Conservation (phyloP, 2,329 filamentous ascomycete species). For the Beauveria rudraprayagi region DNA sequence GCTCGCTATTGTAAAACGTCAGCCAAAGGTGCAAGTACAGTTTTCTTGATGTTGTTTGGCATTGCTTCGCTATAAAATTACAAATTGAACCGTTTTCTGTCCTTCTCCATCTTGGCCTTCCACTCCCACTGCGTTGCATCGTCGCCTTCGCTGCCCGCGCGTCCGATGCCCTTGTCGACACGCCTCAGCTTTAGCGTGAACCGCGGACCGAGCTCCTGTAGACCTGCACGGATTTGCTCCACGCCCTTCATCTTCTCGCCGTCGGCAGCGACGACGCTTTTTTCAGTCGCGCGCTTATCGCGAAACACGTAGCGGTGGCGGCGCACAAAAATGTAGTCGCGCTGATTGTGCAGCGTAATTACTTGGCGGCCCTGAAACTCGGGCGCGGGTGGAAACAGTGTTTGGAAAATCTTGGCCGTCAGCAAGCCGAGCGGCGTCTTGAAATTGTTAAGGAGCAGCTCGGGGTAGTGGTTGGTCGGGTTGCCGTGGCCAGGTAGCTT, state of each 20-base stretch:
- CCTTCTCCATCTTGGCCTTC: constrained; percentile 93
- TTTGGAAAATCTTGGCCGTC: constrained; percentile 70
- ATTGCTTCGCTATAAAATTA: constrained; percentile 32
- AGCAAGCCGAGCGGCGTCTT: constrained; percentile 84
- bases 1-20: background rate
- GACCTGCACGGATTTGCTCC: constrained; percentile 73
- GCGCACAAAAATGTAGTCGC: constrained; percentile 91
- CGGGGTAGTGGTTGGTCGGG: constrained; percentile 81
- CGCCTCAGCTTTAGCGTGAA: constrained; percentile 75
- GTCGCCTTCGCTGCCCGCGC: constrained; percentile 58
- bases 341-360: constrained; percentile 87
- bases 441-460: constrained; percentile 90
- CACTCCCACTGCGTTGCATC: constrained; percentile 89
- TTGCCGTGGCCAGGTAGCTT: constrained; percentile 83
- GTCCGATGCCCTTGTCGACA: constrained; percentile 79
- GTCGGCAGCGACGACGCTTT: constrained; percentile 72
- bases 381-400: constrained; percentile 59
- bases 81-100: constrained; percentile 86
- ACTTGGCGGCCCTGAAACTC: constrained; percentile 84
- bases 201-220: constrained; percentile 81
- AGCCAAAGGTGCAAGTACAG: background rate
- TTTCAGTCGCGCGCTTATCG: constrained; percentile 79
- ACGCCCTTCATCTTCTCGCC: constrained; percentile 78
- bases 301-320: constrained; percentile 89
- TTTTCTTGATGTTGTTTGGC: background rate